phyloP scores from a whole-genome alignment of 495 filamentous ascomycete species.

The Penicillium waksmanii region DNA sequence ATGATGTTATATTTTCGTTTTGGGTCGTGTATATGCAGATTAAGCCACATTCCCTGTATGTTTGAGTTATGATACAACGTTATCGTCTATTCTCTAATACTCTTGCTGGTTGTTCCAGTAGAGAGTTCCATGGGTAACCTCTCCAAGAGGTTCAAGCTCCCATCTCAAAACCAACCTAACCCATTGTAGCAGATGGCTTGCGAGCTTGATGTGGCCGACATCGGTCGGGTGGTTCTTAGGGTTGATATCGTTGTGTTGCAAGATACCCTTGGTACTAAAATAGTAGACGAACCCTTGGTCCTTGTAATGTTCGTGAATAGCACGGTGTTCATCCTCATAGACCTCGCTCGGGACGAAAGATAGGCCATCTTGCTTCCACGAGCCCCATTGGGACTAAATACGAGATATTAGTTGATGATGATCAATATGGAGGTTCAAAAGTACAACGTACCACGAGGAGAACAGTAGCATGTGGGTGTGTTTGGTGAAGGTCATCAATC shows the following conservation, averaged over 20 bases:
- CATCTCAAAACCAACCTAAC: conserved; percentile 57
- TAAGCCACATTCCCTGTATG: conserved; percentile 6
- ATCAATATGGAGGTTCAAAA: background rate
- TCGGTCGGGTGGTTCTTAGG: conserved; percentile 68
- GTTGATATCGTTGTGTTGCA: conserved; percentile 71
- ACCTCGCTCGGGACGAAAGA: conserved; percentile 52
- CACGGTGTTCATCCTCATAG: conserved; percentile 56
- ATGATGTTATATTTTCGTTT: too few relatives aligned
- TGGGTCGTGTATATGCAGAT: background rate
- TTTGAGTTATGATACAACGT: conserved; percentile 1
- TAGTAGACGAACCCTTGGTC: conserved; percentile 64
- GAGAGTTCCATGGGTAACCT: conserved; percentile 64
- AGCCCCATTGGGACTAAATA: conserved; percentile 63
- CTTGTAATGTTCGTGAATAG: conserved; percentile 62
- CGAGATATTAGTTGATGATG: background rate
- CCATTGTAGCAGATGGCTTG: conserved; percentile 67
- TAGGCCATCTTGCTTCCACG: conserved; percentile 57
- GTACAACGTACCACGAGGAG: conserved; percentile 58
- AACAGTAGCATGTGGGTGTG: conserved; percentile 65
- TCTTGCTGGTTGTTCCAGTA: conserved; percentile 63
- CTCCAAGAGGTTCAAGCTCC: conserved; percentile 62
- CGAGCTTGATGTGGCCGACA: conserved; percentile 68
- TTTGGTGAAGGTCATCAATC: conserved; percentile 61
- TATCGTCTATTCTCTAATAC: conserved; percentile 37
- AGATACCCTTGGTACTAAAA: conserved; percentile 67